Percentiles rank a stretch among this genome's conserved stretches.
Evolutionary conservation across 192 early-diverging fungal genomes (phyloP).

Genomic region (Entophlyctis luteolus): DNA sequence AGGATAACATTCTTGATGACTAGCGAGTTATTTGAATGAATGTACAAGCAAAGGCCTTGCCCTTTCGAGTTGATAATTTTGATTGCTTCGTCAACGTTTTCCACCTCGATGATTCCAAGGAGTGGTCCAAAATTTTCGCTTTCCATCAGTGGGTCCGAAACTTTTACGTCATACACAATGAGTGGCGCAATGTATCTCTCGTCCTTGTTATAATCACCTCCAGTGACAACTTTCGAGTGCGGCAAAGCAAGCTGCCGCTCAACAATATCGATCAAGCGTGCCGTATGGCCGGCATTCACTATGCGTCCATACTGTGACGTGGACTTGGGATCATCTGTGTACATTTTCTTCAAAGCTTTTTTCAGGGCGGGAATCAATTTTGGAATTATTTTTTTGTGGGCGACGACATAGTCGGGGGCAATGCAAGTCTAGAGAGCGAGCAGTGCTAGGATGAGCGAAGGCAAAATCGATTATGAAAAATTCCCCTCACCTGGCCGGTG

Average conservation of each 20-base stretch:
- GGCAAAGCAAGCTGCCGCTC: constrained; percentile 37
- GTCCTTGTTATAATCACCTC: constrained; percentile 52
- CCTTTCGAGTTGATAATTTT: constrained; percentile 38
- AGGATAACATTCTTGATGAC: constrained; percentile 57
- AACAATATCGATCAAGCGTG: constrained; percentile 62
- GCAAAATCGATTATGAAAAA: not conserved
- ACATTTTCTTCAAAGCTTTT: constrained; percentile 29
- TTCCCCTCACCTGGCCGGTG: constrained; percentile 74
- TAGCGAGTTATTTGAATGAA: constrained; percentile 56
- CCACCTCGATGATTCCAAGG: constrained; percentile 66
- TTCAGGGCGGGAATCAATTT: constrained; percentile 55
- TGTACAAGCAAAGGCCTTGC: constrained; percentile 77
- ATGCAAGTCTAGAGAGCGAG: constrained; percentile 38
- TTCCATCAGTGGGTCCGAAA: constrained; percentile 58
- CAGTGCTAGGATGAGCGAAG: not conserved
- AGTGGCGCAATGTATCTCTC: constrained; percentile 77
- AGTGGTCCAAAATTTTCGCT: constrained; percentile 92
- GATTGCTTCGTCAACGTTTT: constrained; percentile 36
- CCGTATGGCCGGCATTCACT: constrained; percentile 65
- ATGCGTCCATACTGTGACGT: constrained; percentile 66
- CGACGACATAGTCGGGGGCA: constrained; percentile 80
- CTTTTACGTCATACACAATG: constrained; percentile 64
- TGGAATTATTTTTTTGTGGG: constrained; percentile 55
- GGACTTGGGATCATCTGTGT: constrained; percentile 39
- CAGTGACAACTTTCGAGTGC: constrained; percentile 43